phyloP scores from a whole-genome alignment of 768 basidiomycete genomes.

The Rhodotorula paludigena region DNA sequence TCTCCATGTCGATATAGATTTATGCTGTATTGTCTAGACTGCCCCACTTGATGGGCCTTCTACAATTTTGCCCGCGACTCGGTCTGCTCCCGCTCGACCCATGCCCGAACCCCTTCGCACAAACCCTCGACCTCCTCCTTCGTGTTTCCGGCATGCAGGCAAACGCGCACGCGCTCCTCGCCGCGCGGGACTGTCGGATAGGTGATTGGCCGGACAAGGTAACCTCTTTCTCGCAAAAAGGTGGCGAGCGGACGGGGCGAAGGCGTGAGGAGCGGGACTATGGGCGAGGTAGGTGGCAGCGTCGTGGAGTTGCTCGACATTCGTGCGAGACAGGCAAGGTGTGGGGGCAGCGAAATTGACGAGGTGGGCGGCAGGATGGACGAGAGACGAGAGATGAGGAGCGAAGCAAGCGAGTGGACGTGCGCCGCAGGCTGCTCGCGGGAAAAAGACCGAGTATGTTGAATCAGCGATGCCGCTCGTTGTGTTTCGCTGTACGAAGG shows the following conservation, averaged over 20 bases:
- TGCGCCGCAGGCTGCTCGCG: slow-evolving; percentile 8
- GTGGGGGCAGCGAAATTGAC: slow-evolving; percentile 47
- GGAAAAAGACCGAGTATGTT: no score
- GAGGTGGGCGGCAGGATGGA: slow-evolving; percentile 42
- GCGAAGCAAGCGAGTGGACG: slow-evolving; percentile 30
- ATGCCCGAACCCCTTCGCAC: slow-evolving; percentile 51
- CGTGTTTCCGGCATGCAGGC: slow-evolving; percentile 74
- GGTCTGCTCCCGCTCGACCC: slow-evolving; percentile 32
- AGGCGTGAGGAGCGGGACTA: slow-evolving; percentile 76
- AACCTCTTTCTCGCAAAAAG: slow-evolving; percentile 54
- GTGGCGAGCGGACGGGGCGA: slow-evolving; percentile 70
- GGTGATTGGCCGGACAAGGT: slow-evolving; percentile 49
- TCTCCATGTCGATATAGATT: no score
- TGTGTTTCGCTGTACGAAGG: no score
- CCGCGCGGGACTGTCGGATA: slow-evolving; percentile 84
- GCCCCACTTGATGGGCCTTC: no score
- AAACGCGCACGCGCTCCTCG: slow-evolving; percentile 75
- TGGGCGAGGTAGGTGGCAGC: slow-evolving; percentile 57
- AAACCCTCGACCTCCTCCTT: slow-evolving; percentile 60
- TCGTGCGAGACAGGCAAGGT: slow-evolving; percentile 43
- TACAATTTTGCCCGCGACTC: neutral
- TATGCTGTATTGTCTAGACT: neutral
- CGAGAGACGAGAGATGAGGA: slow-evolving; percentile 36
- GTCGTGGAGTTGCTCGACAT: neutral
- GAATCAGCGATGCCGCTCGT: no score